Evolutionary conservation across 2,329 filamentous ascomycete genomes (phyloP).

Genomic region (Pseudopithomyces maydicus): DNA sequence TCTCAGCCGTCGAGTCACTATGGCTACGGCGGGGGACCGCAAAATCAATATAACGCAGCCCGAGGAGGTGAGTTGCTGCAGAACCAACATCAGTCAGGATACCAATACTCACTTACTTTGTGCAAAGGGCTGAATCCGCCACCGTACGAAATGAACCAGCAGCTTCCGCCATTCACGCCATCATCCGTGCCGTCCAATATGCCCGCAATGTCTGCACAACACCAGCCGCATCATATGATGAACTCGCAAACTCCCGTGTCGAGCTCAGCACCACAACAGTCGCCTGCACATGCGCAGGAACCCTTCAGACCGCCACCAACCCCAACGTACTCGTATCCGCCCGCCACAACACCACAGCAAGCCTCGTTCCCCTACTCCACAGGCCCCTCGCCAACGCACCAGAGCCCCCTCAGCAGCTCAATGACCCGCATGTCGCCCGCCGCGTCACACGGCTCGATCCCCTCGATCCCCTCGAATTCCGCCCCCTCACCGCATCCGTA

Average conservation of each 20-base stretch:
- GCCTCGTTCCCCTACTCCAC: conserved; percentile 55
- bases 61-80: conserved; percentile 56
- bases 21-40: conserved; percentile 48
- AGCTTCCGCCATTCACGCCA: conserved; percentile 65
- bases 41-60: conserved; percentile 39
- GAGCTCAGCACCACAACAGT: conserved; percentile 47
- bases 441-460: conserved; percentile 49
- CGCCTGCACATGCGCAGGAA: conserved; percentile 64
- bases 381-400: conserved; percentile 55
- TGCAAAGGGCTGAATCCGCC: conserved; percentile 69
- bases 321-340: conserved; percentile 64
- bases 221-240: conserved; percentile 55
- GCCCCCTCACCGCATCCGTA: conserved; percentile 55
- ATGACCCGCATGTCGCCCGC: conserved; percentile 60
- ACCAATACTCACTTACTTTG: conserved; percentile 63
- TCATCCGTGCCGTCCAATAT: conserved; percentile 58
- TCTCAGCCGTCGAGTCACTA: conserved; percentile 65
- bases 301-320: conserved; percentile 64
- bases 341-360: conserved; percentile 57
- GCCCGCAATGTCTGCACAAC: conserved; percentile 52
- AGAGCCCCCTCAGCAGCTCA: conserved; percentile 55
- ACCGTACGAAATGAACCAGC: conserved; percentile 67
- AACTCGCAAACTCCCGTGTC: conserved; percentile 47
- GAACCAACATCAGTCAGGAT: conserved; percentile 59
- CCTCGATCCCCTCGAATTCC: conserved; percentile 55